Conservation (phyloP, 1,139 yeast genomes). For the Suhomyces guaymorum region DNA sequence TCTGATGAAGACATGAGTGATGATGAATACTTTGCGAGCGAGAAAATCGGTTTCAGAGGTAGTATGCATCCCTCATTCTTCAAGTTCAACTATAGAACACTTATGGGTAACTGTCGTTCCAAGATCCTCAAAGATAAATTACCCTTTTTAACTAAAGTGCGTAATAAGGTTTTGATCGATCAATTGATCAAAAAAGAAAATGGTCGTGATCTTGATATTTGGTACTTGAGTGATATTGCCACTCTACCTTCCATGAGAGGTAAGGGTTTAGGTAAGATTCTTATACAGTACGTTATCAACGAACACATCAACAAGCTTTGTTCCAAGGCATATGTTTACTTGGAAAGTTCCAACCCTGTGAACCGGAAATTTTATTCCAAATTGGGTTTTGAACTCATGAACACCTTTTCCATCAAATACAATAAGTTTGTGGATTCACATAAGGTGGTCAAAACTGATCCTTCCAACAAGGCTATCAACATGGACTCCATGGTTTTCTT, state of each 20-base stretch:
- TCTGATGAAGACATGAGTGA: slow-evolving; percentile 18
- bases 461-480: slow-evolving; percentile 26
- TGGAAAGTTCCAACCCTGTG: slow-evolving; percentile 54
- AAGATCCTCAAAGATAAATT: slow-evolving; percentile 36
- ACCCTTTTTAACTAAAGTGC: slow-evolving; percentile 35
- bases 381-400: slow-evolving; percentile 48
- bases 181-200: slow-evolving; percentile 16
- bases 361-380: slow-evolving; percentile 51
- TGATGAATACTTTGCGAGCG: slow-evolving; percentile 19
- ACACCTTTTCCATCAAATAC: slow-evolving; percentile 44
- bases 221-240: slow-evolving; percentile 46
- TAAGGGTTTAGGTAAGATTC: slow-evolving; percentile 38
- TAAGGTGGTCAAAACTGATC: slow-evolving; percentile 22
- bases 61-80: slow-evolving; percentile 31
- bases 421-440: slow-evolving; percentile 23
- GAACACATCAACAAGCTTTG: slow-evolving; percentile 16
- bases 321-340: slow-evolving; percentile 27
- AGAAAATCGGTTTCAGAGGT: slow-evolving; percentile 21
- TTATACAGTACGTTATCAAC: slow-evolving; percentile 29
- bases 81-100: slow-evolving; percentile 37
- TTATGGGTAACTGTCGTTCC: slow-evolving; percentile 38
- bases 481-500: slow-evolving; percentile 43
- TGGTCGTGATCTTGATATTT: slow-evolving; percentile 22
- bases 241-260: slow-evolving; percentile 44
- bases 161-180: slow-evolving; percentile 27